Evolutionary conservation across 352 stramenopile species (phyloP).

Genomic region (Phytophthora meadii): DNA sequence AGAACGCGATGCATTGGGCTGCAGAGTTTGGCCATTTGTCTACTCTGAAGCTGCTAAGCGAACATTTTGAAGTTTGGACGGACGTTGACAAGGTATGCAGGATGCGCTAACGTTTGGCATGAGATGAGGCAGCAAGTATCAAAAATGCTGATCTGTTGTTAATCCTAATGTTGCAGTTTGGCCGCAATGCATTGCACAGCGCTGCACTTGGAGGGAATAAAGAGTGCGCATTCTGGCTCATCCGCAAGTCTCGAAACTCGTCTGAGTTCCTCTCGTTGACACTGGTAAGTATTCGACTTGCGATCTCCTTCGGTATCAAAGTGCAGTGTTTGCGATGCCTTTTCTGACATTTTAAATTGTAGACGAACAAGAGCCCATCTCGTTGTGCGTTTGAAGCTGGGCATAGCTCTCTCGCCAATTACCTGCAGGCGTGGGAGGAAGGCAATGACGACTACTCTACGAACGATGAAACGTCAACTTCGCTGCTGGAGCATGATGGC

Average conservation of each 20-base stretch:
- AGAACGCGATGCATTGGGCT: constrained; percentile 90
- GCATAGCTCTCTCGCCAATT: constrained; percentile 78
- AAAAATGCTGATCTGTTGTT: not conserved
- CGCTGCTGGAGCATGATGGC: constrained; percentile 37
- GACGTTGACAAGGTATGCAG: constrained; percentile 75
- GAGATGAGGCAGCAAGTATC: not conserved
- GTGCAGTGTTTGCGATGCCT: constrained; percentile 1
- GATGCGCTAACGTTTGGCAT: not conserved
- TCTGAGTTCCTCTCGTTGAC: constrained; percentile 79
- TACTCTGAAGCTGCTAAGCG: constrained; percentile 80
- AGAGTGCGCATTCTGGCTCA: constrained; percentile 85
- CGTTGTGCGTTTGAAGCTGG: constrained; percentile 88
- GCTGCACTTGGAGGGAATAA: constrained; percentile 82
- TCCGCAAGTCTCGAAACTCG: constrained; percentile 71
- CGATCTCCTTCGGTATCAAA: constrained; percentile 15
- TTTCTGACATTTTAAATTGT: constrained; percentile 20
- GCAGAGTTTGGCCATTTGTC: constrained; percentile 79
- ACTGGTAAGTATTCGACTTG: constrained; percentile 46
- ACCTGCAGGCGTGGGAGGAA: constrained; percentile 86
- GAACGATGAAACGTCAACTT: constrained; percentile 58
- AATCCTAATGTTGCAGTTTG: constrained; percentile 58
- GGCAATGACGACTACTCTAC: constrained; percentile 89
- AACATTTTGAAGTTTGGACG: constrained; percentile 81
- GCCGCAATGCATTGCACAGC: constrained; percentile 84
- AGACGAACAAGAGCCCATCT: constrained; percentile 90